These are phyloP conservation scores for Centaurea solstitialis DNA, from an alignment of 129 eudicot species.

Conservation along the genomic window DNA sequence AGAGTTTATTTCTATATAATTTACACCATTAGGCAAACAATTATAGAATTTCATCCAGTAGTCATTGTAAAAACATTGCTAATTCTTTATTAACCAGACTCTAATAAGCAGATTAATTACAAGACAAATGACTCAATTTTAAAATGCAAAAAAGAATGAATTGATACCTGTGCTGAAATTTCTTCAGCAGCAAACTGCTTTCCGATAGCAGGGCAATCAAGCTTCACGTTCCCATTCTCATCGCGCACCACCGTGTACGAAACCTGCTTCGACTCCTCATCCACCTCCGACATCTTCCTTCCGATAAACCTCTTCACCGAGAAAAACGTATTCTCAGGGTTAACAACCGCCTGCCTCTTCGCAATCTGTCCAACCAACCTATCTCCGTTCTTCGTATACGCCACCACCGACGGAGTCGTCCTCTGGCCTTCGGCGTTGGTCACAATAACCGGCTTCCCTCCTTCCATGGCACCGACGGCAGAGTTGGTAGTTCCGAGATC, in stretches of 20 bases:
- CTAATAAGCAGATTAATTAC: background rate
- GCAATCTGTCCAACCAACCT: conserved; percentile 93
- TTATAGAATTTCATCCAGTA: background rate
- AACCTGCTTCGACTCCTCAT: conserved; percentile 92
- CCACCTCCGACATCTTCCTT: conserved; percentile 94
- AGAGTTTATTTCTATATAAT: background rate
- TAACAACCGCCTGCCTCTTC: conserved; percentile 92
- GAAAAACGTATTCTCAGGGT: conserved; percentile 86
- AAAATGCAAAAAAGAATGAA: background rate
- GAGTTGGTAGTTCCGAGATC: conserved; percentile 92
- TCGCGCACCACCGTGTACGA: conserved; percentile 77
- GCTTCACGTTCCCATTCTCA: conserved; percentile 96
- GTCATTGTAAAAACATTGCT: background rate
- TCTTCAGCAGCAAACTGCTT: conserved; percentile 95
- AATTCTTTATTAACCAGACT: background rate
- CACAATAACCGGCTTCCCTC: conserved; percentile 88
- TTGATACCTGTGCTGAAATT: conserved; percentile 86
- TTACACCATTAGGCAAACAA: background rate
- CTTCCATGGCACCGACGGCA: conserved; percentile 97
- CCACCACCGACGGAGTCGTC: conserved; percentile 94
- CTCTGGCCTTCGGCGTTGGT: conserved; percentile 90
- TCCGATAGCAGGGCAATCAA: conserved; percentile 95
- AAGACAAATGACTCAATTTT: background rate
- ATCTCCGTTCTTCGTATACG: conserved; percentile 85
- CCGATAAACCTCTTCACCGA: conserved; percentile 95